Evolutionary conservation across 2,329 filamentous ascomycete species (phyloP).

Genomic region (Alternaria sp.): DNA sequence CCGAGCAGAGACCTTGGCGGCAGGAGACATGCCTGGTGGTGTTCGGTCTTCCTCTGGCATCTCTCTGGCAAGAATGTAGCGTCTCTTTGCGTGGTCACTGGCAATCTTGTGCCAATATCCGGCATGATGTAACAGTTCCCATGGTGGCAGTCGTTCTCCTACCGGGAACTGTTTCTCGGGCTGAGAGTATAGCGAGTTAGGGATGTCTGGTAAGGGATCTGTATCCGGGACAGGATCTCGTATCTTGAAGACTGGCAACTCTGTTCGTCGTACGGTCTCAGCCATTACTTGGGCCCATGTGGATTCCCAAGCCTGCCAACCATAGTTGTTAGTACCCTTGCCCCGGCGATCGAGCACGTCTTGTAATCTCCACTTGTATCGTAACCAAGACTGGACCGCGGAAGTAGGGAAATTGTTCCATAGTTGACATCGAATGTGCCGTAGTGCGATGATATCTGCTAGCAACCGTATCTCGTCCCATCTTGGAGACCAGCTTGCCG

Average conservation of each 20-base stretch:
- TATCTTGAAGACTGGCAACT: constrained; percentile 54
- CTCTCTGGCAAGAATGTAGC: constrained; percentile 59
- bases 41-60: constrained; percentile 66
- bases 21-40: constrained; percentile 61
- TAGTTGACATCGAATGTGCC: constrained; percentile 80
- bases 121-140: constrained; percentile 66
- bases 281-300: constrained; percentile 70
- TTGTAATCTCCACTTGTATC: constrained; percentile 74
- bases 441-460: constrained; percentile 80
- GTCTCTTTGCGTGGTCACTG: constrained; percentile 57
- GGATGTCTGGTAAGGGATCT: constrained; percentile 35
- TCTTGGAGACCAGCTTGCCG: constrained; percentile 85
- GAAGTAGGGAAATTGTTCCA: constrained; percentile 80
- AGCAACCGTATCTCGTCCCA: constrained; percentile 94
- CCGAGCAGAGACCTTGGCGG: constrained; percentile 61
- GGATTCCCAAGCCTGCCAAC: constrained; percentile 93
- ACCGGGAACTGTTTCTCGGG: constrained; percentile 59
- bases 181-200: constrained; percentile 52
- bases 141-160: constrained; percentile 61
- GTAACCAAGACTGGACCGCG: constrained; percentile 80
- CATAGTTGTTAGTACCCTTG: constrained; percentile 85
- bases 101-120: constrained; percentile 67
- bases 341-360: constrained; percentile 83
- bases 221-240: constrained; percentile 23
- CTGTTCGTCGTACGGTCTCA: constrained; percentile 61